Conservation (phyloP, 495 filamentous ascomycete genomes). For the Paragyromitra xinjiangensis region DNA sequence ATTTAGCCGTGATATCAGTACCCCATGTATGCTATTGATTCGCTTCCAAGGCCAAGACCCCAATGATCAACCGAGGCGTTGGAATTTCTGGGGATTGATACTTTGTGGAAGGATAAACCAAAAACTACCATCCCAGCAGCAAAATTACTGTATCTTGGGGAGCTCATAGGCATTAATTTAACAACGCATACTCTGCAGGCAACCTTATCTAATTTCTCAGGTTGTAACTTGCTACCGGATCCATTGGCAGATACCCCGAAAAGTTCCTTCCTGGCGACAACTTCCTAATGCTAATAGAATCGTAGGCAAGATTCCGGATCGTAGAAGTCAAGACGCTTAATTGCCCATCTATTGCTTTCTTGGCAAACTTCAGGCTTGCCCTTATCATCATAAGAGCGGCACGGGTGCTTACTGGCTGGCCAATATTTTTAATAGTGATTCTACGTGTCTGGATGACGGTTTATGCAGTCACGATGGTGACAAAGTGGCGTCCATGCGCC, state of each 20-base stretch:
- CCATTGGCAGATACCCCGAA: background rate
- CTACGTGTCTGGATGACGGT: slow-evolving; percentile 15
- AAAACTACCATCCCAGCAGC: background rate
- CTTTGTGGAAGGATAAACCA: slow-evolving; percentile 5
- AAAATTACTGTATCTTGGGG: background rate
- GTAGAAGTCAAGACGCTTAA: background rate
- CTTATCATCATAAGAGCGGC: slow-evolving; percentile 7
- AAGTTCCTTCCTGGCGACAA: background rate
- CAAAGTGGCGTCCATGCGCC: background rate
- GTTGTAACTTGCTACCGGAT: background rate
- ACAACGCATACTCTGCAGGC: background rate
- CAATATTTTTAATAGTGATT: slow-evolving; percentile 13
- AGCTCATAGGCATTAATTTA: background rate
- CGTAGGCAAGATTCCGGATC: background rate
- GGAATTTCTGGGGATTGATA: slow-evolving; percentile 16
- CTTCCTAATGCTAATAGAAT: background rate
- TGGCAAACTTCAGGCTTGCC: background rate
- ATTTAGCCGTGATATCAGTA: background rate
- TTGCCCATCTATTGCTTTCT: background rate
- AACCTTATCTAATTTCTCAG: slow-evolving; percentile 7
- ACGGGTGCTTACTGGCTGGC: background rate
- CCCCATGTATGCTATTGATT: slow-evolving; percentile 7
- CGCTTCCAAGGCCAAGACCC: background rate
- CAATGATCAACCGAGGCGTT: background rate
- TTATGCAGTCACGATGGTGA: slow-evolving; percentile 16